Evolutionary conservation across 805 yeast genomes (phyloP).

Genomic region (Lipomyces lipofer): DNA sequence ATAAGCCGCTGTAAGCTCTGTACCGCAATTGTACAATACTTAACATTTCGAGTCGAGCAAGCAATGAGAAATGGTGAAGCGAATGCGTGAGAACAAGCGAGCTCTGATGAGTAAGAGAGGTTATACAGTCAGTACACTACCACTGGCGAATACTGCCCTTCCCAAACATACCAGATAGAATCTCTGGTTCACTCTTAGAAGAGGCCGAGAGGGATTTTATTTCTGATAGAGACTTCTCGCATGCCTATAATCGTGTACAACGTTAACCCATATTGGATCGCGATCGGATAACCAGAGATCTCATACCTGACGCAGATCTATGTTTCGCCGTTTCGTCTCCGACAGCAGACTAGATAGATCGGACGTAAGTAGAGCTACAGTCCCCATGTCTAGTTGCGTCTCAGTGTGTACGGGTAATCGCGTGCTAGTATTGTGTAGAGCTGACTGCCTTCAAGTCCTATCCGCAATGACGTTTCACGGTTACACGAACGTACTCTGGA

Average conservation of each 20-base stretch:
- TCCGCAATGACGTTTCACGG: not conserved
- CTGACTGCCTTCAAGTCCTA: not conserved
- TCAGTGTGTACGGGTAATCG: no score
- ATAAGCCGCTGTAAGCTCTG: conserved; percentile 69
- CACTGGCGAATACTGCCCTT: no score
- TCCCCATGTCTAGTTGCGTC: conserved; percentile 43
- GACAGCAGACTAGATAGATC: conserved; percentile 63
- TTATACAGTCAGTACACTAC: not conserved
- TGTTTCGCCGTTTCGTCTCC: conserved; percentile 70
- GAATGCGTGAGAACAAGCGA: conserved; percentile 54
- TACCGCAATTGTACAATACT: conserved; percentile 68
- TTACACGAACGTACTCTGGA: not conserved
- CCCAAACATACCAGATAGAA: conserved; percentile 32
- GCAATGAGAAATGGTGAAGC: conserved; percentile 70
- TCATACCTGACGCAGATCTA: conserved; percentile 63
- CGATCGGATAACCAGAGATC: conserved; percentile 27
- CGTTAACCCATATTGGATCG: not conserved
- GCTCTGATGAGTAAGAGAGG: conserved; percentile 26
- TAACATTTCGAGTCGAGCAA: conserved; percentile 72
- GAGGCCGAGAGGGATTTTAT: conserved; percentile 20
- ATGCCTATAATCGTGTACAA: conserved; percentile 32
- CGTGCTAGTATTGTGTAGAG: not conserved
- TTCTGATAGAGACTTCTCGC: conserved; percentile 31
- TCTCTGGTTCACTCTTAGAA: conserved; percentile 32
- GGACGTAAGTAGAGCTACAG: conserved; percentile 50